Evolutionary conservation across 2,329 filamentous ascomycete species (phyloP), one percentile per base, ranked within the genome.

Genomic region (Paecilomyces niveus): DNA sequence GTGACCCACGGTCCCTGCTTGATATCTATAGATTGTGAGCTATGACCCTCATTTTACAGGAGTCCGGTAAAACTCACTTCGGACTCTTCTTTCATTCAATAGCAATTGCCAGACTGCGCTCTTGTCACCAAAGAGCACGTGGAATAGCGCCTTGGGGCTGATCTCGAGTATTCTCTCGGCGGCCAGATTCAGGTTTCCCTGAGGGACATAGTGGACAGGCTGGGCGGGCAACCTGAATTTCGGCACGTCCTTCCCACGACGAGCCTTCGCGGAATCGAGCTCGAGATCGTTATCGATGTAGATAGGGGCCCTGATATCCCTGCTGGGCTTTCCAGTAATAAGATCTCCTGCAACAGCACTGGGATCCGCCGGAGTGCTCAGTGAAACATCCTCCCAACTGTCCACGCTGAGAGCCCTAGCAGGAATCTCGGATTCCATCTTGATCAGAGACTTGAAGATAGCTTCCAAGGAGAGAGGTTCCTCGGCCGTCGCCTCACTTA

Each of bases 71-170:
- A 31, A 6, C 11, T 9, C 1, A 39, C 13, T 51, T 15, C 87
- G 84, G 13, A 89, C 90, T 66, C 87, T 83, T 55, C 89, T 84
- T 71, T 96, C 91, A 70, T 90, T 88, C 71, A 97, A 93, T 31
- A 97, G 80, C 68, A 93, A 86, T 66, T 94, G 91, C 76, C 97
- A 99, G 45, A 97, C 87, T 33, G 92, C 90, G 71, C 90, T 96
- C 76, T 93, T 96, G 74, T 99, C 94, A 39, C 94, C 94, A 73
- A 97, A 99, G 55, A 99, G 83, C 15, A 97, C 90, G 69, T 97
- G 93, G 73, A 97, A 99, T 59, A 96, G 86, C 0, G 90, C 91
- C 73, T 99, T 97, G 53, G 94, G 89, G 62, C 90, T 95, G 61
- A 97, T 87, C 64, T 95, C 89, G 71, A 96, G 96, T 63, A 91